Base-by-base conservation (phyloP, 2,329 filamentous ascomycete genomes). In the Aspergillus sp. region DNA sequence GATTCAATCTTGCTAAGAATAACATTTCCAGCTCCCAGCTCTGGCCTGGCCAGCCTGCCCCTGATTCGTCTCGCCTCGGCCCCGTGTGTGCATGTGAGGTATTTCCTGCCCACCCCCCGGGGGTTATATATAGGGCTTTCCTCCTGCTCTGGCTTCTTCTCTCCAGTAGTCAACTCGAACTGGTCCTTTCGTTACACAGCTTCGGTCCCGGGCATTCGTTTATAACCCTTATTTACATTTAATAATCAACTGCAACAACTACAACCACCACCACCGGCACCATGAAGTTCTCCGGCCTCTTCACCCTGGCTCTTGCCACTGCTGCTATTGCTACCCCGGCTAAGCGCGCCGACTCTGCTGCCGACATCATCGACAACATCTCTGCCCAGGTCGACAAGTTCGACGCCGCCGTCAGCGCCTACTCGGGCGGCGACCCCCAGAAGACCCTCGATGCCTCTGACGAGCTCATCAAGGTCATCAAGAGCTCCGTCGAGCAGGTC, bases 391-490 rank as follows among this genome's bases (percentile, higher is more conserved):
- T 67, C 42, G 48, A 54, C 3, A 34, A 50, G 17, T 65, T 74
- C 18, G 59, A 59, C 58, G 58, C 61, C 3, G 64, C 65, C 49
- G 59, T 71, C 61, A 60, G 59, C 38, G 38, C 53, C 45, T 73
- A 63, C 66, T 63, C 13, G 42, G 67, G 70, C 32, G 68, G 66
- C 38, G 61, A 64, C 47, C 30, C 56, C 38, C 41, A 5, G 5
- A 4, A 30, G 26, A 30, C 48, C 26, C 32, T 45, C 22, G 58
- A 71, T 45, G 69, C 69, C 53, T 62, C 63, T 5, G 53, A 62
- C 15, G 57, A 62, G 26, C 50, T 72, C 55, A 55, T 71, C 50
- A 51, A 48, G 41, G 55, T 57, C 55, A 71, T 71, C 63, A 65
- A 64, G 53, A 30, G 47, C 30, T 71, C 71, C 55, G 64, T 65